These are phyloP conservation scores for Thymus mandschuricus DNA, from an alignment of 257 asterid genomes.

Conservation along the genomic window DNA sequence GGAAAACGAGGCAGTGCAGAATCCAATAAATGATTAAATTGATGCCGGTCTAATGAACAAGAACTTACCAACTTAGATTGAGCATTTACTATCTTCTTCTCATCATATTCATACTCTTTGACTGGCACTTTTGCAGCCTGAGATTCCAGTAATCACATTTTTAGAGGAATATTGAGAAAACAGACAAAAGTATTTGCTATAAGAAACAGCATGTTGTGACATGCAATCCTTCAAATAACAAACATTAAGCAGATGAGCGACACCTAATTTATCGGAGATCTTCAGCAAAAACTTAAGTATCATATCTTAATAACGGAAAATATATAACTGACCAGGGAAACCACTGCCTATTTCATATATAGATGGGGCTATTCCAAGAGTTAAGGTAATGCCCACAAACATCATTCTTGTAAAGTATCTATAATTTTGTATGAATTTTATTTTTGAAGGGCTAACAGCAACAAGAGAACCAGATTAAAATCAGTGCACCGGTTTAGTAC, in stretches of 20 bases:
- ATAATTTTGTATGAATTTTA: no score
- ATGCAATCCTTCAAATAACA: neutral
- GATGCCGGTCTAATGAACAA: conserved; percentile 2
- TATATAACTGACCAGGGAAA: neutral
- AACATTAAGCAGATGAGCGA: conserved; percentile 2
- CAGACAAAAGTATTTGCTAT: neutral
- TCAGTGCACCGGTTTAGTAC: neutral
- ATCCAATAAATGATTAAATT: conserved; percentile 10
- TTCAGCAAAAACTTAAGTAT: conserved; percentile 3
- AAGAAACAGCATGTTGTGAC: neutral
- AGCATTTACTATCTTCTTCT: conserved; percentile 72
- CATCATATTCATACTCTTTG: conserved; percentile 81
- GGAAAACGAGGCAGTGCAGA: neutral
- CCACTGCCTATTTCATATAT: neutral
- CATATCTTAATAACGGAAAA: neutral
- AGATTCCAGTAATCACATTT: conserved; percentile 20
- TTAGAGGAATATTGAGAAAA: neutral
- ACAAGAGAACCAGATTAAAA: neutral
- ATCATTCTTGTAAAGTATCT: no score
- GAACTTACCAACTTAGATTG: conserved; percentile 81
- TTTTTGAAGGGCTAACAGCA: neutral
- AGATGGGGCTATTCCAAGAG: neutral
- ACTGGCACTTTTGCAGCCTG: conserved; percentile 95
- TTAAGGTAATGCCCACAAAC: no score
- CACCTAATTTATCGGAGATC: neutral